Evolutionary conservation across 2,329 filamentous ascomycete genomes (phyloP).

Genomic region (Fusarium aywerte): DNA sequence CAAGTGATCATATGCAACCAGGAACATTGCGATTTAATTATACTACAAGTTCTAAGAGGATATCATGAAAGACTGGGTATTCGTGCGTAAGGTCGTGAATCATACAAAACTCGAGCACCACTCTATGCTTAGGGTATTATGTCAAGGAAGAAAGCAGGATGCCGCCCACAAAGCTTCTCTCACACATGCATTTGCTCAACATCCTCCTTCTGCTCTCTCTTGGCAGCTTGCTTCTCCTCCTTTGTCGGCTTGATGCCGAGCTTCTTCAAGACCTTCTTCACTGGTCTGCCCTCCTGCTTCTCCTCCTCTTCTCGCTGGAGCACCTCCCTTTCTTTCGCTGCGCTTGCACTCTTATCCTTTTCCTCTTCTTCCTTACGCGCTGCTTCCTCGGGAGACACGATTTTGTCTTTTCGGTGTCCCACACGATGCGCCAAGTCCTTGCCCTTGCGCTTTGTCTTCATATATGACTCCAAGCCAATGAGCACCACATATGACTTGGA

Average conservation of each 20-base stretch:
- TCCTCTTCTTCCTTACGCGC: slow-evolving; percentile 67
- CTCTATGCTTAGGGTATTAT: slow-evolving; percentile 34
- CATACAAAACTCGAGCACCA: slow-evolving; percentile 17
- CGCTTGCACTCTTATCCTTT: slow-evolving; percentile 70
- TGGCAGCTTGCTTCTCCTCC: slow-evolving; percentile 39
- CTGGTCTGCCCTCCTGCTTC: slow-evolving; percentile 53
- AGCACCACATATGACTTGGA: slow-evolving; percentile 85
- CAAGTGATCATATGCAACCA: not conserved
- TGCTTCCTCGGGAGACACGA: slow-evolving; percentile 70
- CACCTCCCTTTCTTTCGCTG: slow-evolving; percentile 61
- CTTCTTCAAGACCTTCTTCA: slow-evolving; percentile 55
- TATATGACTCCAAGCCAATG: slow-evolving; percentile 83
- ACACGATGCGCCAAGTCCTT: slow-evolving; percentile 65
- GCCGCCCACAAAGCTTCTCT: not conserved
- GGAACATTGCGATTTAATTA: not conserved
- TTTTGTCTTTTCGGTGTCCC: slow-evolving; percentile 65
- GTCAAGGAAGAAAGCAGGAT: slow-evolving; percentile 9
- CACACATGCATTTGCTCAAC: slow-evolving; percentile 17
- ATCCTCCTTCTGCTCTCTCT: slow-evolving; percentile 37
- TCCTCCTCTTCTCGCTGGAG: slow-evolving; percentile 53
- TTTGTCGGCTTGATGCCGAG: slow-evolving; percentile 50
- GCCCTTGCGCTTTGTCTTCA: slow-evolving; percentile 73
- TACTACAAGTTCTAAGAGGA: not conserved
- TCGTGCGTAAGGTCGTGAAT: slow-evolving; percentile 2
- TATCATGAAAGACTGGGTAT: slow-evolving; percentile 2